Evolutionary conservation across 148 eudicot species (phyloP), one percentile per base, ranked within the genome.

Genomic region (Rhododendron vialii): DNA sequence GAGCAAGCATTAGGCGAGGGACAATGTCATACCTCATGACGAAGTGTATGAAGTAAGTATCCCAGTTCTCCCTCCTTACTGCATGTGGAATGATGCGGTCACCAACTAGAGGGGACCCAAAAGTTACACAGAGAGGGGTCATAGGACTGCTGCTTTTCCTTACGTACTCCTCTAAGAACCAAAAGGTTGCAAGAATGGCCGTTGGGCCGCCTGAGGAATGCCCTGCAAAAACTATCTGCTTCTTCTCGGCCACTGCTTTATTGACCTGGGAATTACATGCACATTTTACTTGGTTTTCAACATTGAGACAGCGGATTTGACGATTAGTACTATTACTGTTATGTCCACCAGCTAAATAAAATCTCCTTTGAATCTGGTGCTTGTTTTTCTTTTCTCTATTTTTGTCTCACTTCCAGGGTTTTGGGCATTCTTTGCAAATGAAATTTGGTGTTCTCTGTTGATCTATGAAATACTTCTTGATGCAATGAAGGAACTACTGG

Each of bases 61-160:
- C 91, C 98, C 98, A 96, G 82, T 91, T 90, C 53, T 96, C 94
- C 47, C 99, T 87, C 75, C 84, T 89, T n/a, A 95, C 89, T 2
- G 97, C 95, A 43, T 92, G 99, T 45, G 91, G 78, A 45, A 95
- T 88, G 33, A 94, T 91, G 50, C 79, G 83, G 80, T 95, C 91
- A 53, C 98, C 98, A 6, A 88, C 85, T 2, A 96, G 94, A 13
- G 99, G 99, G 30, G 98, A 95, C 20, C 99, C 99, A 41, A 96
- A 96, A 86, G 98, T 96, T 38, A 96, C 48, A 87, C 99, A 96
- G 67, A 81, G 88, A 33, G 93, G 96, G 13, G 88, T 84, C 11
- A 14, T 85, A 4, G 80, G 84, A 38, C 59, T 63, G 48, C 35
- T 35, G 53, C 47, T 77, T 47, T 76, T 80, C 81, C 86, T 93